These are phyloP conservation scores for Scenedesmus sp. DNA, from an alignment of 163 green algal genomes.

Conservation along the genomic window DNA sequence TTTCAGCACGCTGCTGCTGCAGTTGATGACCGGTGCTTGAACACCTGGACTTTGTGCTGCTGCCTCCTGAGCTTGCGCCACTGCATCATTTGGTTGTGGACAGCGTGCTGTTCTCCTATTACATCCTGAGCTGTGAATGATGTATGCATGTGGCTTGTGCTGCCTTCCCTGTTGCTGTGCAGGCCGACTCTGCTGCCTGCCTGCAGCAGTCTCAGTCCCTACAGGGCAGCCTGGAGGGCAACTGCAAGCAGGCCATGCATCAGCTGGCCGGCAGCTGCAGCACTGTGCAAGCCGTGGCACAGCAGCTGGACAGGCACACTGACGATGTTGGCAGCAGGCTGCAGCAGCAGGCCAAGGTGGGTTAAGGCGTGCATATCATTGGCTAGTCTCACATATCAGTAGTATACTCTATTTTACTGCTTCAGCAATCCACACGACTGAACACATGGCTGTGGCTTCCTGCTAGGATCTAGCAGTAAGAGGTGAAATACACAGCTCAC, in stretches of 20 bases:
- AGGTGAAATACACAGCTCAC: no score
- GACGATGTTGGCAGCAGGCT: background rate
- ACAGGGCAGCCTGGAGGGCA: background rate
- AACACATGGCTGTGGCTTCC: no score
- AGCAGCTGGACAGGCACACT: conserved; percentile 28
- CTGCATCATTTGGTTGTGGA: background rate
- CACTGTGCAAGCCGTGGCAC: background rate
- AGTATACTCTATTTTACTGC: conserved; percentile 15
- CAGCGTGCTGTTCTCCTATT: background rate
- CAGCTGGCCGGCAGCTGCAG: conserved; percentile 18
- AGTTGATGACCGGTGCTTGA: background rate
- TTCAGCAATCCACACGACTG: no score
- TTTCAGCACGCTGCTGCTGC: background rate
- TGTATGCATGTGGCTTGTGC: background rate
- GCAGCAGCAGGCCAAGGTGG: conserved; percentile 41
- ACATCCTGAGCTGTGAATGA: background rate
- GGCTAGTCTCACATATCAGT: background rate
- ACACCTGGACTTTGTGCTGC: background rate
- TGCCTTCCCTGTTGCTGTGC: background rate
- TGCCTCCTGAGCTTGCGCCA: background rate
- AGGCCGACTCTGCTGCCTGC: background rate
- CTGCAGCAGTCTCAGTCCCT: background rate
- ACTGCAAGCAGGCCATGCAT: background rate
- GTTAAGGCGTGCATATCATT: background rate
- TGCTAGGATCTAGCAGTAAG: no score